phyloP scores from a whole-genome alignment of 352 stramenopile species.

The Globisporangium megalacanthum region DNA sequence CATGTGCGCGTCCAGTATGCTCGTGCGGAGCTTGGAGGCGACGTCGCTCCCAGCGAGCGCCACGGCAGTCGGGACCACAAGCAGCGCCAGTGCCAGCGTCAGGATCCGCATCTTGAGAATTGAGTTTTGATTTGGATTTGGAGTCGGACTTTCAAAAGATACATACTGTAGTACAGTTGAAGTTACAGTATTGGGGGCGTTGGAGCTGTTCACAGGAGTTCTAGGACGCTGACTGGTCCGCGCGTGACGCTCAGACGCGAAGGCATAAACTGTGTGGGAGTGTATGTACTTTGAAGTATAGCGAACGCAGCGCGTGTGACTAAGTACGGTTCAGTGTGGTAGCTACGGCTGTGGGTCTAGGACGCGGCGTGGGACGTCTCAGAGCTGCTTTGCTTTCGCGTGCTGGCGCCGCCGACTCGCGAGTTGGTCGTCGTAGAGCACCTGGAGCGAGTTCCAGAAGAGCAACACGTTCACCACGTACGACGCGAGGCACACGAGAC shows the following conservation, averaged over 20 bases:
- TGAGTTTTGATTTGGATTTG: too few species aligned
- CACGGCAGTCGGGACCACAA: background rate
- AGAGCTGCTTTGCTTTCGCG: slow-evolving; percentile 9
- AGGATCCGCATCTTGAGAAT: too few species aligned
- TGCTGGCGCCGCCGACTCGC: slow-evolving; percentile 9
- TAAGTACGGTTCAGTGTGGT: background rate
- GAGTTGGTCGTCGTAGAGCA: slow-evolving; percentile 22
- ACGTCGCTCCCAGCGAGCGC: background rate
- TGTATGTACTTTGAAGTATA: slow-evolving; percentile 21
- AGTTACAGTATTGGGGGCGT: too few species aligned
- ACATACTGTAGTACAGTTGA: slow-evolving; percentile 18
- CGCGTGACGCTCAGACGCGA: too few species aligned
- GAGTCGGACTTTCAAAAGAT: slow-evolving; percentile 7
- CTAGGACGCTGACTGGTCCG: too few species aligned
- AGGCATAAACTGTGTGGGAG: background rate
- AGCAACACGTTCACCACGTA: slow-evolving; percentile 42
- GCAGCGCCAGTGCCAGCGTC: background rate
- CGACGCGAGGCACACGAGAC: slow-evolving; percentile 46
- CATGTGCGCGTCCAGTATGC: slow-evolving; percentile 53
- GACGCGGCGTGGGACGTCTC: slow-evolving; percentile 9
- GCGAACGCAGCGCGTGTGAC: slow-evolving; percentile 26
- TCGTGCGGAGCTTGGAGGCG: background rate
- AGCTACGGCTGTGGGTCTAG: background rate
- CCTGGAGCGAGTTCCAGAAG: slow-evolving; percentile 35
- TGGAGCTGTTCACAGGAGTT: too few species aligned